Percentiles rank a stretch among this genome's conserved stretches.
Evolutionary conservation across 2,329 filamentous ascomycete species (phyloP).

Genomic region (Curvularia hawaiiensis): DNA sequence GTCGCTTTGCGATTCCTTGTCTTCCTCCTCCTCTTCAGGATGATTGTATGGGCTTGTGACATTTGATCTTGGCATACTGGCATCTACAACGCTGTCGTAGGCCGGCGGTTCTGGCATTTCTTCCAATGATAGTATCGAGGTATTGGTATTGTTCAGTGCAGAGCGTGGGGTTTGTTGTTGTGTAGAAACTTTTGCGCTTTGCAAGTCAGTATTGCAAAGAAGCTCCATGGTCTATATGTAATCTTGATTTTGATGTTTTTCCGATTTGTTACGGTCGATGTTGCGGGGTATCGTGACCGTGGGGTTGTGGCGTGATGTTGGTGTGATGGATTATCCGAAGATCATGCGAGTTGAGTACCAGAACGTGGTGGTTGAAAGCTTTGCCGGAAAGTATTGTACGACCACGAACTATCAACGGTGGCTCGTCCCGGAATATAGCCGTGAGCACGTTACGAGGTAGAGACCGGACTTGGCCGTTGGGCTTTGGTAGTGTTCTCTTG

Average conservation of each 20-base stretch:
- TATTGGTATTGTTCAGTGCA: not conserved
- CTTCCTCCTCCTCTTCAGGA: conserved; percentile 25
- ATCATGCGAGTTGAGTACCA: conserved; percentile 29
- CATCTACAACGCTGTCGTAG: conserved; percentile 38
- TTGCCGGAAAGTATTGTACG: conserved; percentile 24
- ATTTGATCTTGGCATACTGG: conserved; percentile 25
- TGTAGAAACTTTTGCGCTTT: conserved; percentile 29
- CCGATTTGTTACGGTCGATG: not conserved
- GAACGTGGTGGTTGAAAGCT: conserved; percentile 24
- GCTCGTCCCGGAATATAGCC: conserved; percentile 1
- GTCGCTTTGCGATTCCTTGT: conserved; percentile 25
- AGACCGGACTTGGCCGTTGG: not conserved
- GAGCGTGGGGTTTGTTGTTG: conserved; percentile 5
- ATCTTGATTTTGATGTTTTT: not conserved
- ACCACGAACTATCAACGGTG: conserved; percentile 11
- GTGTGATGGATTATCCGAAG: conserved; percentile 32
- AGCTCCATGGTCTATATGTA: conserved; percentile 29
- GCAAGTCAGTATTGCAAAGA: conserved; percentile 23
- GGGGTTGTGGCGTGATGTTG: conserved; percentile 40
- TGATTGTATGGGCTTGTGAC: conserved; percentile 27
- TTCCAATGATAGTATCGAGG: conserved; percentile 9
- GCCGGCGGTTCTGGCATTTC: conserved; percentile 38
- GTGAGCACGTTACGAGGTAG: not conserved
- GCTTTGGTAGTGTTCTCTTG: not conserved
- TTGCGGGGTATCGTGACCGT: conserved; percentile 28